Base-by-base conservation (phyloP, 805 yeast species). In the Metschnikowia matae region DNA sequence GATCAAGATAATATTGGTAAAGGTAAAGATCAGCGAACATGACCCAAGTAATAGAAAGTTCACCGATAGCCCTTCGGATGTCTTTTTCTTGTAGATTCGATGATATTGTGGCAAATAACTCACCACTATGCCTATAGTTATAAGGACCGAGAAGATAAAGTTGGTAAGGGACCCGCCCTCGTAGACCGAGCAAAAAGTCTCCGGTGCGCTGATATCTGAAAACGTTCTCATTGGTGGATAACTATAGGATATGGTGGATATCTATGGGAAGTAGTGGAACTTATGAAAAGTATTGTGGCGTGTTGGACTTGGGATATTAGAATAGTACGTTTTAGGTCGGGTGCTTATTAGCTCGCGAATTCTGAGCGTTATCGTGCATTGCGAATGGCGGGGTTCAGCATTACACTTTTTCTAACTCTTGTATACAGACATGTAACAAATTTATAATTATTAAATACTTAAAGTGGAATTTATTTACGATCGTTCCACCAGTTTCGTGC, bases 51-150 rank as follows among this genome's bases (percentile, higher is more conserved):
- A 67, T 32, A 89, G 70, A 62, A 83, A 89, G 57, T 78, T 73
- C 11, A 91, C 87, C 4, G 91, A 84, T 20, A 89, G 69, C 4
- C 96, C 96, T 62, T 87, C 90, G 11, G 91, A 82, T 5, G 89
- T 77, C 45, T 77, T 66, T 45, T 89, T 75, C 17, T 62, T 57
- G 46, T 79, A 65, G 48, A 89, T 82, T 40, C 83, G 77, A 40
- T 73, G 49, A 63, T 85, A 88, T 68, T 89, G 96, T 0, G 96
- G 96, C 3, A 84, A 48, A 62, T 89, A 89, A 40, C 92, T 85
- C 10, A 76, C 57, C 33, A 83, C 79, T 7, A 89, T 87, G 3
- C 90, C 96, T 1, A 79, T 44, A 0, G 89, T 83, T 33, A 89
- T 76, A 4, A 71, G 45, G 0, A 80, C 51, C 26, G 88, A 79